phyloP scores from a whole-genome alignment of 768 basidiomycete species.

The Russula abietina region DNA sequence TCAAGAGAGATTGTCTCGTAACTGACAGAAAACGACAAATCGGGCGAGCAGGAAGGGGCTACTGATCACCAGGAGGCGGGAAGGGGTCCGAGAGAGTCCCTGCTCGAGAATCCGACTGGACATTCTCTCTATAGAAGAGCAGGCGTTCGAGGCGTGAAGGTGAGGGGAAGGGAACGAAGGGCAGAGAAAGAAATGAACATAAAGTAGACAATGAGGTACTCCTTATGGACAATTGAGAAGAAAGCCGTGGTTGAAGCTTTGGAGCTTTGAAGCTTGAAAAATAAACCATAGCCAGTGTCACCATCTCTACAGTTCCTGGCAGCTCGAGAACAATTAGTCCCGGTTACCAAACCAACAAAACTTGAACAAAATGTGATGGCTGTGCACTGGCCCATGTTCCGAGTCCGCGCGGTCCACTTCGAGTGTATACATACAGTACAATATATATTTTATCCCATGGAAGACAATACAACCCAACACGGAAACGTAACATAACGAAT shows the following conservation, averaged over 20 bases:
- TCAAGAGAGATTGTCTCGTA: constrained; percentile 30
- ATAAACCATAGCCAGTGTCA: not conserved
- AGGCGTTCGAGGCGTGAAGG: not conserved
- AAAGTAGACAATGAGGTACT: not conserved
- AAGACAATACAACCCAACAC: not conserved
- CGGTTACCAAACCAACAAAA: not conserved
- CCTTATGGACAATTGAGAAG: not conserved
- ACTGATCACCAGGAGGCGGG: constrained; percentile 30
- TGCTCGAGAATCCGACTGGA: not conserved
- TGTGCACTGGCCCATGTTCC: not conserved
- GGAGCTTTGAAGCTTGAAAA: not conserved
- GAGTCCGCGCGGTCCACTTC: not conserved
- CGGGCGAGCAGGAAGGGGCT: constrained; percentile 54
- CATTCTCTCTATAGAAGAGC: constrained; percentile 2
- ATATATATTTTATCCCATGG: not conserved
- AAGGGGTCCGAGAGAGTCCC: not conserved
- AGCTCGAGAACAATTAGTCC: not conserved
- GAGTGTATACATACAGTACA: constrained; percentile 1
- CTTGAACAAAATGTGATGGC: too few relatives aligned
- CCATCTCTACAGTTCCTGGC: not conserved
- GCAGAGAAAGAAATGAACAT: not conserved
- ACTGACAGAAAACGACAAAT: constrained; percentile 49
- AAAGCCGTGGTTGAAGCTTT: not conserved
- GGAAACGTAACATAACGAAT: not conserved
- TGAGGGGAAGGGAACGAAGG: not conserved